Conservation (phyloP, 371 early-diverging fungal genomes). For the Mortierella sp. region DNA sequence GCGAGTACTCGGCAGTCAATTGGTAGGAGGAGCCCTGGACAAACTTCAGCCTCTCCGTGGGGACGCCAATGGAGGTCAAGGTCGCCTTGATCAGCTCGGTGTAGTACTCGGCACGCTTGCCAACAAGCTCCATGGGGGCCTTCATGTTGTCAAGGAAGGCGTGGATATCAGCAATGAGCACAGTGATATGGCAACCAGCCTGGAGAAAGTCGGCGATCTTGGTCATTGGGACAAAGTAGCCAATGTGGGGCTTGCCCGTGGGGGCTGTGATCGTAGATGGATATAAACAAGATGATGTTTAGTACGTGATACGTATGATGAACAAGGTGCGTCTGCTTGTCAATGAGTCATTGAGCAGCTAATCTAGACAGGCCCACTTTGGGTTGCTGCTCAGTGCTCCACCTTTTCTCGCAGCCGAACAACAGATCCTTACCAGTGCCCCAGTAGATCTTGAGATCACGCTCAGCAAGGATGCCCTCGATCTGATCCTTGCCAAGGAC, state of each 20-base stretch:
- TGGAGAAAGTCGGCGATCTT: slow-evolving; percentile 98
- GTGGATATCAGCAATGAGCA: slow-evolving; percentile 98
- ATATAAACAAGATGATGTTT: not conserved
- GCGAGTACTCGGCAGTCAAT: slow-evolving; percentile 86
- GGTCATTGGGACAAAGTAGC: slow-evolving; percentile 98
- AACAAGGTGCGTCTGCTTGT: too few relatives aligned
- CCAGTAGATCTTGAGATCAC: slow-evolving; percentile 98
- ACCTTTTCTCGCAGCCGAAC: too few relatives aligned
- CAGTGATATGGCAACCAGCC: slow-evolving; percentile 96
- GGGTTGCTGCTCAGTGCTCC: too few relatives aligned
- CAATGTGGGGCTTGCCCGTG: slow-evolving; percentile 99
- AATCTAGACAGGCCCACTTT: too few relatives aligned
- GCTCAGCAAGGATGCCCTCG: slow-evolving; percentile 84
- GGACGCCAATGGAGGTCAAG: slow-evolving; percentile 90
- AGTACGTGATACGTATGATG: not conserved
- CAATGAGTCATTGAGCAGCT: slow-evolving; percentile 43
- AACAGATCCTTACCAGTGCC: slow-evolving; percentile 87
- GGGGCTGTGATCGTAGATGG: slow-evolving; percentile 73
- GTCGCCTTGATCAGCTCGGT: slow-evolving; percentile 93
- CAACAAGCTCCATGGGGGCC: slow-evolving; percentile 95
- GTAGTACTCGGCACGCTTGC: slow-evolving; percentile 95
- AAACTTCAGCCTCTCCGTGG: slow-evolving; percentile 93
- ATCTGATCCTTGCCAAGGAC: slow-evolving; percentile 94
- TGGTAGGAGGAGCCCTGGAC: slow-evolving; percentile 95
- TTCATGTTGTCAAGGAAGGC: slow-evolving; percentile 99